Evolutionary conservation across 768 basidiomycete genomes (phyloP).

Genomic region (Rhodotorula toruloides): DNA sequence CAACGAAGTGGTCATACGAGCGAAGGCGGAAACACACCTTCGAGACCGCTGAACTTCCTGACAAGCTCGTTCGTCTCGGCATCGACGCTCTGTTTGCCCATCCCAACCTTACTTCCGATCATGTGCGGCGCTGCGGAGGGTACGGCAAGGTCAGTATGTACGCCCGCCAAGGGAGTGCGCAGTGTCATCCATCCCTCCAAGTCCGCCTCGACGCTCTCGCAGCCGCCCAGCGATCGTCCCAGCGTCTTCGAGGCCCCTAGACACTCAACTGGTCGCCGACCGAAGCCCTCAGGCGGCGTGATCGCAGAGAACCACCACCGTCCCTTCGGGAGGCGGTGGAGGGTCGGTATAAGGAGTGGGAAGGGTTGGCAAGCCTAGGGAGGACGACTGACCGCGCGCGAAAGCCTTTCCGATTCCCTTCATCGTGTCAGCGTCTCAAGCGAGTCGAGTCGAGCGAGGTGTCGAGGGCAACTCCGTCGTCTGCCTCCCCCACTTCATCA

Average conservation of each 20-base stretch:
- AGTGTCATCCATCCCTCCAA: too few relatives aligned
- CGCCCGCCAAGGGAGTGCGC: too few relatives aligned
- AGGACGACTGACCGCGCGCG: constrained; percentile 59
- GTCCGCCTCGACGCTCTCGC: too few relatives aligned
- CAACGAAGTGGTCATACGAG: constrained; percentile 77
- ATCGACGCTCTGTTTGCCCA: constrained; percentile 61
- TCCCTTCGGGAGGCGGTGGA: neutral
- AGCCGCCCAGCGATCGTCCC: too few relatives aligned
- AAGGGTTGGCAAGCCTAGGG: neutral
- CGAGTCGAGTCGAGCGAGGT: neutral
- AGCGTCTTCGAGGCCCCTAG: too few relatives aligned
- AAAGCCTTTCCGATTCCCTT: constrained; percentile 71
- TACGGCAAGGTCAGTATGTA: neutral
- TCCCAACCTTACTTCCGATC: constrained; percentile 78
- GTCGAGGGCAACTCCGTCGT: too few relatives aligned
- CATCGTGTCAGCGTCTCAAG: constrained; percentile 57
- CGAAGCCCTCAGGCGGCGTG: too few relatives aligned
- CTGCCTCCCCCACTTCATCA: too few relatives aligned
- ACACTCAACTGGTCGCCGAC: too few relatives aligned
- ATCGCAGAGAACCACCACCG: too few relatives aligned
- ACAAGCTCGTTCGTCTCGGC: constrained; percentile 31
- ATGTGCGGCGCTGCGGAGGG: constrained; percentile 75
- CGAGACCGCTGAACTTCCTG: constrained; percentile 31
- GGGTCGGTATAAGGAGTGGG: neutral
- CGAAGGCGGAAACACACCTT: constrained; percentile 7